Conservation (phyloP, 169 alveolate genomes). For the Eimeria sp. region DNA sequence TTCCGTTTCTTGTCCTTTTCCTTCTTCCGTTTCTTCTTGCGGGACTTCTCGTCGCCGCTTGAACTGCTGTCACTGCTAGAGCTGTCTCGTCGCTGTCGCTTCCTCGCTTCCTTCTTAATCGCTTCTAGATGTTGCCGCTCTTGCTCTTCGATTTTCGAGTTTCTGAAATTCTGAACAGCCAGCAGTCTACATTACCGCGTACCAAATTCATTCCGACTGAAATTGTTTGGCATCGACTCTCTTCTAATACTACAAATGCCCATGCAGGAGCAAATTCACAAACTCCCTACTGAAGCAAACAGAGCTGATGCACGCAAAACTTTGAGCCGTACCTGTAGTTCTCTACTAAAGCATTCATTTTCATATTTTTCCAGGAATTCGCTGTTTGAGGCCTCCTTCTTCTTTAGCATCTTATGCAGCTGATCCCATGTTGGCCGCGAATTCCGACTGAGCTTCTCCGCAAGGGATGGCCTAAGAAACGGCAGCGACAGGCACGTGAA, state of each 20-base stretch:
- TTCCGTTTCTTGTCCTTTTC: slow-evolving; percentile 59
- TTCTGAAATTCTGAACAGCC: slow-evolving; percentile 44
- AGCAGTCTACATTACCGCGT: neutral
- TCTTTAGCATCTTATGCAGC: slow-evolving; percentile 75
- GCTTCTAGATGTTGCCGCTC: slow-evolving; percentile 72
- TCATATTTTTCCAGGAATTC: slow-evolving; percentile 77
- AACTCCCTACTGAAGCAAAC: neutral
- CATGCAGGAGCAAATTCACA: neutral
- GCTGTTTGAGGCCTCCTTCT: slow-evolving; percentile 79
- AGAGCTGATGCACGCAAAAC: neutral
- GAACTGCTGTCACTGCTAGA: slow-evolving; percentile 62
- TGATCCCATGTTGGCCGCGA: slow-evolving; percentile 84
- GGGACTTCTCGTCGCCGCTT: slow-evolving; percentile 49
- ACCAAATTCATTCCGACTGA: neutral
- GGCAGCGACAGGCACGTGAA: neutral
- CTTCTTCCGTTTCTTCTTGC: slow-evolving; percentile 55
- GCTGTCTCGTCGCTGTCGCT: slow-evolving; percentile 63
- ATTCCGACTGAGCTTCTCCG: slow-evolving; percentile 78
- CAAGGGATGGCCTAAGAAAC: slow-evolving; percentile 70
- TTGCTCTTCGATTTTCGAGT: slow-evolving; percentile 67
- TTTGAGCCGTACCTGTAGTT: slow-evolving; percentile 60
- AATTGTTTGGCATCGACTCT: neutral
- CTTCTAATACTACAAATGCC: neutral
- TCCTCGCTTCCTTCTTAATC: slow-evolving; percentile 67
- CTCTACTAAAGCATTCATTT: slow-evolving; percentile 72